These are phyloP conservation scores for Aspergillus brunneoviolaceus DNA, from an alignment of 2,329 filamentous ascomycete genomes.

Conservation along the genomic window DNA sequence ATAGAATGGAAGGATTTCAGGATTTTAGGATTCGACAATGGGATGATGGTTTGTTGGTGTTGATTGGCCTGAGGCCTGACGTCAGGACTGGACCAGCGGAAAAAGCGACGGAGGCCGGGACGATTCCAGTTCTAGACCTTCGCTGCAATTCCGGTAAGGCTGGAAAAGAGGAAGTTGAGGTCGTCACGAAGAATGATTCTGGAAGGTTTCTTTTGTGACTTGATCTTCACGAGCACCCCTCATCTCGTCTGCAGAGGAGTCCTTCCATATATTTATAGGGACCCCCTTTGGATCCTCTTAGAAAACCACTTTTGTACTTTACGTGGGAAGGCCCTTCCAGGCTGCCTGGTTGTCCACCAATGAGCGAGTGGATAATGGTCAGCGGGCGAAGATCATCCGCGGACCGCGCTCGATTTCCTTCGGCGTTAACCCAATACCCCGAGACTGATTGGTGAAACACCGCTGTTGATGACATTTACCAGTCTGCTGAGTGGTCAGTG, in stretches of 20 bases:
- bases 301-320: conserved; percentile 1
- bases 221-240: background rate
- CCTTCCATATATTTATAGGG: conserved; percentile 1
- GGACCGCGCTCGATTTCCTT: background rate
- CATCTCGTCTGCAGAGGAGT: background rate
- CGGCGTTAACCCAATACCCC: conserved; percentile 7
- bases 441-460: background rate
- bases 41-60: background rate
- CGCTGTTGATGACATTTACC: conserved; percentile 1
- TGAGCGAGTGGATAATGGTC: background rate
- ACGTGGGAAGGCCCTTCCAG: conserved; percentile 5
- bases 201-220: background rate
- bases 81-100: background rate
- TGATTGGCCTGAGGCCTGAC: conserved; percentile 5
- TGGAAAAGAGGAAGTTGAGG: background rate
- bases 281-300: background rate
- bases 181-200: background rate
- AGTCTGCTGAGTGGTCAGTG: background rate
- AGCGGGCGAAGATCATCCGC: background rate
- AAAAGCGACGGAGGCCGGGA: background rate
- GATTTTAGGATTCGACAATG: background rate
- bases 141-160: conserved; percentile 5
- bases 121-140: conserved; percentile 7
- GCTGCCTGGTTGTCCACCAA: background rate
- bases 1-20: background rate